phyloP scores from a whole-genome alignment of 768 basidiomycete species.

The Rhizopogon roseolus region DNA sequence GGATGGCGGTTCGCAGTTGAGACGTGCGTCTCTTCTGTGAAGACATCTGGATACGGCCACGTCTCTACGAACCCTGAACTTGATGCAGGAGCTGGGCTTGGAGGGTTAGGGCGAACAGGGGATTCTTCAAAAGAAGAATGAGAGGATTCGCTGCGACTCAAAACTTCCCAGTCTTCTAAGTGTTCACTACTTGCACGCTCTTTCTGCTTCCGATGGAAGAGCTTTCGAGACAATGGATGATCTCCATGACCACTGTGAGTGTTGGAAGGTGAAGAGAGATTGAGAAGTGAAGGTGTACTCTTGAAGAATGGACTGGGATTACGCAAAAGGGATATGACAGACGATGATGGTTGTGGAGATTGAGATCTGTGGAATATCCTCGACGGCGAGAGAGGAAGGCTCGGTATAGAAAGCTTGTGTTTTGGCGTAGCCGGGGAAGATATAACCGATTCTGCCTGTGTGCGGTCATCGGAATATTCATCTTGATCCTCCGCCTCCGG shows the following conservation, averaged over 20 bases:
- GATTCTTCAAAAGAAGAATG: conserved; percentile 20
- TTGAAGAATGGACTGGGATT: conserved; percentile 31
- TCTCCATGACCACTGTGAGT: conserved; percentile 17
- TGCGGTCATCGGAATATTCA: conserved; percentile 25
- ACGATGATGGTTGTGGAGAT: conserved; percentile 29
- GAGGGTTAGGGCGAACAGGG: conserved; percentile 13
- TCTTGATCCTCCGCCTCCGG: conserved; percentile 29
- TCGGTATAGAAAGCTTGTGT: conserved; percentile 21
- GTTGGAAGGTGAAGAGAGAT: conserved; percentile 23
- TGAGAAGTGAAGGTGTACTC: conserved; percentile 27
- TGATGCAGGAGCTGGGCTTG: conserved; percentile 12
- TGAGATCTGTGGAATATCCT: conserved; percentile 28
- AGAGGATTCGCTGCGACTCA: conserved; percentile 23
- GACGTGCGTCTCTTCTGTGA: background rate
- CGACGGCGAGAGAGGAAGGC: conserved; percentile 26
- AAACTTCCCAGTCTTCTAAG: conserved; percentile 28
- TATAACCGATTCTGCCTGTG: conserved; percentile 26
- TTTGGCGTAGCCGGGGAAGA: conserved; percentile 29
- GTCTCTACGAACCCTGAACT: background rate
- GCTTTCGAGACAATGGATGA: conserved; percentile 24
- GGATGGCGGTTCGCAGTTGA: background rate
- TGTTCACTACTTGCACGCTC: conserved; percentile 28
- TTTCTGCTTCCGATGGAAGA: conserved; percentile 30
- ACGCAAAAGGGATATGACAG: conserved; percentile 27
- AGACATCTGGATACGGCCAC: background rate